These are phyloP conservation scores for Rhizoclosmatium globosum DNA, from an alignment of 192 early-diverging fungal species.

Conservation along the genomic window DNA sequence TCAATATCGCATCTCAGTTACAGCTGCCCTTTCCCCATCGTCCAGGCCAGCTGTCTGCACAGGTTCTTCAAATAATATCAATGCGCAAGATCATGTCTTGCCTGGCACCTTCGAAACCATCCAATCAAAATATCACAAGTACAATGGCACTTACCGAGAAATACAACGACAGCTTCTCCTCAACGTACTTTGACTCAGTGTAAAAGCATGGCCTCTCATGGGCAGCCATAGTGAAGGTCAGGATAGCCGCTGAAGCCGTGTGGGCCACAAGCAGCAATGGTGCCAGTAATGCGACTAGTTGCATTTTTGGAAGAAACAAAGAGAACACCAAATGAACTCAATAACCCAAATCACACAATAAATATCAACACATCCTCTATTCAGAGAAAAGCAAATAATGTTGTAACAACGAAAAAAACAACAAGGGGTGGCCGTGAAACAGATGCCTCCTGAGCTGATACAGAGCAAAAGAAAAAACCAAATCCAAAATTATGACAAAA, in stretches of 20 bases:
- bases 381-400: no score
- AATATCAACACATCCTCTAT: no score
- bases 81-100: no score
- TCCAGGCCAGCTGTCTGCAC: background rate
- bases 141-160: conserved; percentile 84
- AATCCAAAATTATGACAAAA: no score
- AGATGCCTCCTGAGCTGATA: no score
- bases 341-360: background rate
- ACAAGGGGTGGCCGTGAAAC: no score
- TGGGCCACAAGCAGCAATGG: background rate
- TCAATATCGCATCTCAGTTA: background rate
- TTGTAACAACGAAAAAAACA: no score
- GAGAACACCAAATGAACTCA: background rate
- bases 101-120: no score
- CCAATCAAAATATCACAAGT: background rate
- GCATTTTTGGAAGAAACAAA: conserved; percentile 5
- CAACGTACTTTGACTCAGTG: conserved; percentile 73
- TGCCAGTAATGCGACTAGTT: background rate
- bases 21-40: background rate
- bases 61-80: no score
- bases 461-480: no score
- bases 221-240: conserved; percentile 89
- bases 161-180: conserved; percentile 96
- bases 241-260: conserved; percentile 57
- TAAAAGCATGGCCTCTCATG: conserved; percentile 95